phyloP scores from a whole-genome alignment of 352 stramenopile species.

The Phytophthora ohioensis region DNA sequence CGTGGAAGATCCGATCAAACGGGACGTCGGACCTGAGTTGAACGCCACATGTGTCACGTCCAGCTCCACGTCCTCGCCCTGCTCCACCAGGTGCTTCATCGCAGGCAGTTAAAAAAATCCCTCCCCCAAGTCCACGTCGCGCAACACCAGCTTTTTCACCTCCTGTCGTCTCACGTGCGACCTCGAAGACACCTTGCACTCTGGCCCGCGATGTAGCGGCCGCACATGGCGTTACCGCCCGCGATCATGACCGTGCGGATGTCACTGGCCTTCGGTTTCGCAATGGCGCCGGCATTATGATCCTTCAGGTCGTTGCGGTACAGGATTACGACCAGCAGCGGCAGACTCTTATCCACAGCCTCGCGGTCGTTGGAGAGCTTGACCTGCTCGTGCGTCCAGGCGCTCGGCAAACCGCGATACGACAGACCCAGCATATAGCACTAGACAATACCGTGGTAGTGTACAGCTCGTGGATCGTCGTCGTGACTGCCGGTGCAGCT shows the following conservation, averaged over 20 bases:
- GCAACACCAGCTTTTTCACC: slow-evolving; percentile 49
- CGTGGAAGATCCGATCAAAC: slow-evolving; percentile 64
- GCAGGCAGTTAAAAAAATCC: slow-evolving; percentile 36
- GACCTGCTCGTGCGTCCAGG: slow-evolving; percentile 43
- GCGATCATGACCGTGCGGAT: slow-evolving; percentile 87
- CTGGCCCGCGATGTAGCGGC: slow-evolving; percentile 56
- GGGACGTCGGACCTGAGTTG: slow-evolving; percentile 52
- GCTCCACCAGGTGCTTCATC: slow-evolving; percentile 43
- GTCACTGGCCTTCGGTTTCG: slow-evolving; percentile 64
- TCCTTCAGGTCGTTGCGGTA: slow-evolving; percentile 88
- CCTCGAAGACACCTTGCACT: slow-evolving; percentile 8
- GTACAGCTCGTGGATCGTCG: no score
- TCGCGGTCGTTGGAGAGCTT: slow-evolving; percentile 51
- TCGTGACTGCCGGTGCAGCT: no score
- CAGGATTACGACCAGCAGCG: slow-evolving; percentile 75
- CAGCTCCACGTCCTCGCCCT: slow-evolving; percentile 50
- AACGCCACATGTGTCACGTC: slow-evolving; percentile 80
- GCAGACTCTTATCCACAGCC: slow-evolving; percentile 75
- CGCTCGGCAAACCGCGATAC: slow-evolving; percentile 36
- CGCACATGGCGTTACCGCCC: slow-evolving; percentile 71
- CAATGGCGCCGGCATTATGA: slow-evolving; percentile 70
- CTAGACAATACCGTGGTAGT: no score
- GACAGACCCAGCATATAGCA: slow-evolving; percentile 86
- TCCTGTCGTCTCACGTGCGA: slow-evolving; percentile 44
- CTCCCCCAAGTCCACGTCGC: slow-evolving; percentile 54